Conservation (phyloP, 2,329 filamentous ascomycete genomes). For the Blumeriella jaapii region DNA sequence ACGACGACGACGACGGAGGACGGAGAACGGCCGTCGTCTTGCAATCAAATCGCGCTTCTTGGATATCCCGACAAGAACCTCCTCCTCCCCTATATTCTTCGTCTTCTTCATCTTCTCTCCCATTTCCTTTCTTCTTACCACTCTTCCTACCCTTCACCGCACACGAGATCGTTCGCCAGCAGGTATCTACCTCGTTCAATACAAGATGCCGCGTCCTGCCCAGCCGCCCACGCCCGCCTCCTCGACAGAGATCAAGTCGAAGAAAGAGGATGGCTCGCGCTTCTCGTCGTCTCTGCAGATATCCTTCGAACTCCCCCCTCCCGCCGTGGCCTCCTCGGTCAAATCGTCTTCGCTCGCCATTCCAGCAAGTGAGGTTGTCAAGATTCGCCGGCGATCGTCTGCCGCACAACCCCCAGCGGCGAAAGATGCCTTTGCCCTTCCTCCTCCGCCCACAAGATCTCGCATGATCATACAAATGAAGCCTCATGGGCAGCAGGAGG, state of each 20-base stretch:
- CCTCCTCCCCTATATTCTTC: too few relatives aligned
- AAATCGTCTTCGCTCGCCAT: slow-evolving; percentile 32
- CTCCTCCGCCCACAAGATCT: slow-evolving; percentile 81
- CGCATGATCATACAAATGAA: slow-evolving; percentile 99
- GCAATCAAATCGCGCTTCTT: too few relatives aligned
- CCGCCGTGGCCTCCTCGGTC: slow-evolving; percentile 44
- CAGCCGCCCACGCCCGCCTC: slow-evolving; percentile 68
- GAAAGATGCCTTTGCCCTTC: slow-evolving; percentile 64
- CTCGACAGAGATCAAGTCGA: slow-evolving; percentile 68
- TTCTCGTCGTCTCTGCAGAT: slow-evolving; percentile 51
- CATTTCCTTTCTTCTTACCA: too few relatives aligned
- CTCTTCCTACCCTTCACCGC: too few relatives aligned
- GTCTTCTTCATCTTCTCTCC: too few relatives aligned
- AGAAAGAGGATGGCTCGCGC: slow-evolving; percentile 55
- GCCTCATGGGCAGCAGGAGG: slow-evolving; percentile 39
- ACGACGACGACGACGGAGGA: too few relatives aligned
- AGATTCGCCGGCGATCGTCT: slow-evolving; percentile 35
- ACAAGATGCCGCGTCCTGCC: slow-evolving; percentile 50
- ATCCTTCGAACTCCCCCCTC: slow-evolving; percentile 65
- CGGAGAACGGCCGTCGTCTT: too few relatives aligned
- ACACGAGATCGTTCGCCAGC: slow-evolving; percentile 13
- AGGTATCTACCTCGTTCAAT: too few relatives aligned
- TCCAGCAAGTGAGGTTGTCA: slow-evolving; percentile 31
- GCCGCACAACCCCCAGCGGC: slow-evolving; percentile 27
- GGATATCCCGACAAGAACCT: too few relatives aligned